These are phyloP conservation scores for Pseudozyma hubeiensis DNA, from an alignment of 1,284 basidiomycete genomes.

Conservation along the genomic window DNA sequence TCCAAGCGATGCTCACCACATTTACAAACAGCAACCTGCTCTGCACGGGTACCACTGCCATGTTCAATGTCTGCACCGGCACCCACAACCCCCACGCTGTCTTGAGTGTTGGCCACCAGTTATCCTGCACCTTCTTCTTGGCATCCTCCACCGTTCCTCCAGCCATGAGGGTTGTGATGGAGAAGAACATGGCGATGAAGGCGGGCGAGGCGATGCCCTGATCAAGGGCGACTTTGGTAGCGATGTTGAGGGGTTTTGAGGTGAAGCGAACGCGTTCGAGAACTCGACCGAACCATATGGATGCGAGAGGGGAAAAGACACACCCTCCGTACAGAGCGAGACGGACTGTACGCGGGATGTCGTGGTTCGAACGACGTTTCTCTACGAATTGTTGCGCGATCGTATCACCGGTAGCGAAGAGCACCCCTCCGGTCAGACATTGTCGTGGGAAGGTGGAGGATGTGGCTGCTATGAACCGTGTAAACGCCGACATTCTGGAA, in stretches of 20 bases:
- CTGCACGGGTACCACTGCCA: constrained; percentile 50
- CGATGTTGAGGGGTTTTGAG: constrained; percentile 38
- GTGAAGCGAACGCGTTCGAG: constrained; percentile 50
- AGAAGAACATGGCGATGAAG: constrained; percentile 53
- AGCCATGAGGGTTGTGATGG: constrained; percentile 48
- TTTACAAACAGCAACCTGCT: constrained; percentile 59
- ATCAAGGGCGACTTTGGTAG: constrained; percentile 56
- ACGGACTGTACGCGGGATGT: constrained; percentile 43
- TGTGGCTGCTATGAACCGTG: constrained; percentile 52
- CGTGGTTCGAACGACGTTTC: constrained; percentile 42
- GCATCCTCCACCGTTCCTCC: constrained; percentile 36
- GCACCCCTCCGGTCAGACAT: constrained; percentile 51
- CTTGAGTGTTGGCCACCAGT: constrained; percentile 58
- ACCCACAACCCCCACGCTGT: constrained; percentile 59
- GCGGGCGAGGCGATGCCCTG: constrained; percentile 53
- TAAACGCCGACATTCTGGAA: constrained; percentile 35
- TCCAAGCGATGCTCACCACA: constrained; percentile 56
- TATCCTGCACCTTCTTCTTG: constrained; percentile 45
- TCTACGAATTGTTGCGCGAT: constrained; percentile 62
- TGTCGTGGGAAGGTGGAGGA: constrained; percentile 58
- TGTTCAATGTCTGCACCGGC: constrained; percentile 59
- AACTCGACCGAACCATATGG: constrained; percentile 54
- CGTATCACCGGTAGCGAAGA: constrained; percentile 59
- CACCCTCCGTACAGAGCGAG: constrained; percentile 55
- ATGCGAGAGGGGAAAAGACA: constrained; percentile 59